Evolutionary conservation across 2,329 filamentous ascomycete species (phyloP).

Genomic region (Cordyceps cicadae): DNA sequence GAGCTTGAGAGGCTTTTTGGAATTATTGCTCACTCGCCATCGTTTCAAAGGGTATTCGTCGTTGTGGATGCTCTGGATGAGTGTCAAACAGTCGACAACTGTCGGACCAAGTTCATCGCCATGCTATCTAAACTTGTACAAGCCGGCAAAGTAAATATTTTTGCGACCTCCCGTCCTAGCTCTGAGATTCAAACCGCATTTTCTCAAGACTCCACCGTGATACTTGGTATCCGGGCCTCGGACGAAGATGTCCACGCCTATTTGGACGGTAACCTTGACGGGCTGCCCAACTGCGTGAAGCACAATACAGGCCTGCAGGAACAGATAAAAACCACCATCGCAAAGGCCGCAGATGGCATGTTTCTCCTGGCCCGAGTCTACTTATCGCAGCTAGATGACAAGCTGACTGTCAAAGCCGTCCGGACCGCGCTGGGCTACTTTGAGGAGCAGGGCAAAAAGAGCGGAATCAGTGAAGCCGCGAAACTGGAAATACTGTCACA

Average conservation of each 20-base stretch:
- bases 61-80: slow-evolving; percentile 22
- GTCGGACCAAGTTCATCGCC: neutral
- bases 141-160: slow-evolving; percentile 2
- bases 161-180: slow-evolving; percentile 19
- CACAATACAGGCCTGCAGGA: slow-evolving; percentile 6
- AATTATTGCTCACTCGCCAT: neutral
- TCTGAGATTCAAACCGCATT: slow-evolving; percentile 13
- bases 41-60: slow-evolving; percentile 14
- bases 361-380: slow-evolving; percentile 11
- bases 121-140: slow-evolving; percentile 10
- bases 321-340: slow-evolving; percentile 10
- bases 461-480: slow-evolving; percentile 8
- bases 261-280: neutral
- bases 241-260: slow-evolving; percentile 14
- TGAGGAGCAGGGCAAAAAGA: neutral
- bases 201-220: rapidly evolving
- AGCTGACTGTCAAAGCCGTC: slow-evolving; percentile 23
- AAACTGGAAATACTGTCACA: slow-evolving; percentile 24
- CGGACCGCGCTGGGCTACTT: neutral
- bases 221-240: slow-evolving; percentile 15
- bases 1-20: neutral
- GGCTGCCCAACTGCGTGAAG: slow-evolving; percentile 1
- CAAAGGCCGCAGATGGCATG: slow-evolving; percentile 7
- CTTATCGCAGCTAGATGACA: neutral
- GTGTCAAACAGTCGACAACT: neutral